phyloP scores from a whole-genome alignment of 148 eudicot genomes.

The Diospyros lotus region DNA sequence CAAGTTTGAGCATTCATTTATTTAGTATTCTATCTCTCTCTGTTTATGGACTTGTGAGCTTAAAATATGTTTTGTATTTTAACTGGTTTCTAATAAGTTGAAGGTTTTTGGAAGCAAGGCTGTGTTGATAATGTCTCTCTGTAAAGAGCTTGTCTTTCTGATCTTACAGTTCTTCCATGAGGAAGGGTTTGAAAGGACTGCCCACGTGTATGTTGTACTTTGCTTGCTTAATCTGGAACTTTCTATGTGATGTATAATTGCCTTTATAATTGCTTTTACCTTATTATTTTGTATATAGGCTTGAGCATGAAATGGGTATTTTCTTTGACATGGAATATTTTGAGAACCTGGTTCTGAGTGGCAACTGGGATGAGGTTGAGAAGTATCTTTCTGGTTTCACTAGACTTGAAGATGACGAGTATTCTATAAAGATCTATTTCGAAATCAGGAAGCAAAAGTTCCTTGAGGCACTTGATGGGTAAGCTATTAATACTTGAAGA shows the following conservation, averaged over 20 bases:
- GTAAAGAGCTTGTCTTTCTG: constrained; percentile 29
- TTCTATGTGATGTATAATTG: background rate
- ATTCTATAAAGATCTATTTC: constrained; percentile 8
- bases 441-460: constrained; percentile 28
- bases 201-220: constrained; percentile 25
- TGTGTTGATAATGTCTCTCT: constrained; percentile 7
- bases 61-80: background rate
- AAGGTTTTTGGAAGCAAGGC: constrained; percentile 11
- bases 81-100: background rate
- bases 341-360: constrained; percentile 11
- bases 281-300: constrained; percentile 11
- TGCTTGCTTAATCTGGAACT: background rate
- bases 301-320: constrained; percentile 20
- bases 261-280: background rate
- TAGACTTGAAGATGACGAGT: constrained; percentile 8
- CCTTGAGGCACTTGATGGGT: constrained; percentile 23
- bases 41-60: background rate
- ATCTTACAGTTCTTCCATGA: constrained; percentile 32
- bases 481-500: background rate
- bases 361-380: constrained; percentile 21
- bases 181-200: constrained; percentile 28
- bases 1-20: background rate
- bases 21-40: background rate
- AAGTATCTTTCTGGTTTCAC: constrained; percentile 16
- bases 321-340: constrained; percentile 23